These are phyloP conservation scores for Ustilago sp. DNA, from an alignment of 1,284 basidiomycete genomes.

Conservation along the genomic window DNA sequence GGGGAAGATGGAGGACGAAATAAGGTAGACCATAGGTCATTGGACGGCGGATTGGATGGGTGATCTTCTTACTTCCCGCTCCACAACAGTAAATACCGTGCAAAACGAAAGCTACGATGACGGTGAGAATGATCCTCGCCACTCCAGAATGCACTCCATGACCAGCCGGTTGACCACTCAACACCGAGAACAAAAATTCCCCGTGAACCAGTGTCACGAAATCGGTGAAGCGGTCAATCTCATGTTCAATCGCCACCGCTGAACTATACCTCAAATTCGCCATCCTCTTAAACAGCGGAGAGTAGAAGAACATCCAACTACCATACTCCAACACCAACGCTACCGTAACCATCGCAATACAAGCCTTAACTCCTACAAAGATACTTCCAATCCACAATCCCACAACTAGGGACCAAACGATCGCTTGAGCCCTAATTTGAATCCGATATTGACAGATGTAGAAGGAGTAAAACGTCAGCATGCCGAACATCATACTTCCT, in stretches of 20 bases:
- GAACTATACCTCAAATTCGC: slow-evolving; percentile 56
- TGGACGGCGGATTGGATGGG: slow-evolving; percentile 48
- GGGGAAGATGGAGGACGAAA: slow-evolving; percentile 53
- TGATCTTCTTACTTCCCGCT: slow-evolving; percentile 37
- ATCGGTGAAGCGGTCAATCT: slow-evolving; percentile 60
- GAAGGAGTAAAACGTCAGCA: slow-evolving; percentile 49
- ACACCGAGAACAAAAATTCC: slow-evolving; percentile 52
- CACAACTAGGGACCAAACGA: slow-evolving; percentile 39
- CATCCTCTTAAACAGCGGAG: slow-evolving; percentile 50
- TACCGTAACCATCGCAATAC: slow-evolving; percentile 53
- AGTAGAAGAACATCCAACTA: slow-evolving; percentile 56
- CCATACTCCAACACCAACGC: slow-evolving; percentile 53
- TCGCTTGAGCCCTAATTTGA: slow-evolving; percentile 47
- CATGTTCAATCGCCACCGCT: slow-evolving; percentile 61
- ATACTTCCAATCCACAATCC: slow-evolving; percentile 57
- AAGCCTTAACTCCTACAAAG: slow-evolving; percentile 46
- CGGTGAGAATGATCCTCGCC: slow-evolving; percentile 47
- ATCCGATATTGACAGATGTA: slow-evolving; percentile 62
- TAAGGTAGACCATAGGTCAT: slow-evolving; percentile 36
- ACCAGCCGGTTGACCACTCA: slow-evolving; percentile 50
- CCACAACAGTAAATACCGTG: slow-evolving; percentile 54
- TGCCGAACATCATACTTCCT: slow-evolving; percentile 39
- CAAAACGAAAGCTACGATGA: slow-evolving; percentile 51
- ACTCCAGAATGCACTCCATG: slow-evolving; percentile 50
- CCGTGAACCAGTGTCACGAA: slow-evolving; percentile 63